These are phyloP conservation scores for Cordyceps cicadae DNA, from an alignment of 2,329 filamentous ascomycete genomes.

Conservation along the genomic window DNA sequence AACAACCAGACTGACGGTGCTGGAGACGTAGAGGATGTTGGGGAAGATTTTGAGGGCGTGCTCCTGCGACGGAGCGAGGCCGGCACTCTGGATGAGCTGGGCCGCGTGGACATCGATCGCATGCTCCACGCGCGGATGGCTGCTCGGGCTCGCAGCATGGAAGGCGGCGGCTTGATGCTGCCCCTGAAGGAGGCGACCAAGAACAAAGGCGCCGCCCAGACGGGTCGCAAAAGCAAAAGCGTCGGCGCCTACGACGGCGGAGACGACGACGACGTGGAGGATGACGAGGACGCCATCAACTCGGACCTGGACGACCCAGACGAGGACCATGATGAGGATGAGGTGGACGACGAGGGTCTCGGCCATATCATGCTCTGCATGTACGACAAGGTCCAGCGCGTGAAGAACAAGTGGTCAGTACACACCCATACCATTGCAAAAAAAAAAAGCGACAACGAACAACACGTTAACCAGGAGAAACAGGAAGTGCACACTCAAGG, in stretches of 20 bases:
- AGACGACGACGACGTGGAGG: constrained; percentile 51
- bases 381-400: constrained; percentile 97
- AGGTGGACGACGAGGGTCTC: constrained; percentile 76
- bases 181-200: constrained; percentile 52
- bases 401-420: constrained; percentile 91
- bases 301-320: constrained; percentile 95
- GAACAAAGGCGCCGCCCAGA: constrained; percentile 15
- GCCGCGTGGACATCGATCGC: constrained; percentile 56
- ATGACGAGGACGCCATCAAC: constrained; percentile 94
- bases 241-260: constrained; percentile 53
- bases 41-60: constrained; percentile 49
- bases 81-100: constrained; percentile 47
- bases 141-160: constrained; percentile 57
- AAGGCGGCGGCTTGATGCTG: constrained; percentile 69
- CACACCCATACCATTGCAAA: not conserved
- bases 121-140: constrained; percentile 62
- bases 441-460: too few relatives aligned
- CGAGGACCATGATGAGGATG: constrained; percentile 73
- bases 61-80: constrained; percentile 48
- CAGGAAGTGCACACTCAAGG: constrained; percentile 96
- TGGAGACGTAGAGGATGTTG: constrained; percentile 40
- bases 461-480: constrained; percentile 21
- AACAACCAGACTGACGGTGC: constrained; percentile 67
- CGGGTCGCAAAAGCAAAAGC: constrained; percentile 22
- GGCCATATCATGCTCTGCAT: constrained; percentile 96